Conservation (phyloP, 306 rosid genomes). For the Arachis hypogaea region DNA sequence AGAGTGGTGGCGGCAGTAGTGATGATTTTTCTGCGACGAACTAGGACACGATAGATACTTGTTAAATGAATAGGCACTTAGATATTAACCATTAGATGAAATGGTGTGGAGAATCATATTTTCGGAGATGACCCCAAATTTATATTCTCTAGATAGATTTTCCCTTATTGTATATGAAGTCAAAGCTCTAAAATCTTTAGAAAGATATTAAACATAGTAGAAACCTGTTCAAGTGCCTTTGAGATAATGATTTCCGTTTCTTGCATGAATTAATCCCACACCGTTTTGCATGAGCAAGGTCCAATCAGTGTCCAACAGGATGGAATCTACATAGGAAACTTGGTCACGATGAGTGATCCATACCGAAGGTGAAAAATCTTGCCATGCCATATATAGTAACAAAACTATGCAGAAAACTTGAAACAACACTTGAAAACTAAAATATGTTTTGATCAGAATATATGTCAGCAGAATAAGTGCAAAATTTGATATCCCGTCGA, state of each 20-base stretch:
- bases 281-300: conserved; percentile 83
- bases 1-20: no score
- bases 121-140: no score
- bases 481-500: conserved; percentile 9
- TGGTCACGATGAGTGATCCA: no score
- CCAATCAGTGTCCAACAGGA: conserved; percentile 67
- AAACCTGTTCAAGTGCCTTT: conserved; percentile 82
- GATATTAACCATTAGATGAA: no score
- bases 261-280: conserved; percentile 83
- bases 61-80: no score
- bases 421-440: neutral
- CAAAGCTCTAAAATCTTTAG: conserved; percentile 7
- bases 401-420: conserved; percentile 3
- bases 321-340: conserved; percentile 55
- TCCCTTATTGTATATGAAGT: no score
- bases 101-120: neutral
- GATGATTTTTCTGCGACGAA: no score
- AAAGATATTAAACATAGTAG: conserved; percentile 32
- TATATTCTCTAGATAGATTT: conserved; percentile 1
- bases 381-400: no score
- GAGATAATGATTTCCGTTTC: conserved; percentile 80
- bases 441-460: neutral
- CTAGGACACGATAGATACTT: no score
- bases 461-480: neutral
- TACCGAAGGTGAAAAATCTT: no score